phyloP scores from a whole-genome alignment of 1,284 basidiomycete genomes.

The Fomitopsis palustris region DNA sequence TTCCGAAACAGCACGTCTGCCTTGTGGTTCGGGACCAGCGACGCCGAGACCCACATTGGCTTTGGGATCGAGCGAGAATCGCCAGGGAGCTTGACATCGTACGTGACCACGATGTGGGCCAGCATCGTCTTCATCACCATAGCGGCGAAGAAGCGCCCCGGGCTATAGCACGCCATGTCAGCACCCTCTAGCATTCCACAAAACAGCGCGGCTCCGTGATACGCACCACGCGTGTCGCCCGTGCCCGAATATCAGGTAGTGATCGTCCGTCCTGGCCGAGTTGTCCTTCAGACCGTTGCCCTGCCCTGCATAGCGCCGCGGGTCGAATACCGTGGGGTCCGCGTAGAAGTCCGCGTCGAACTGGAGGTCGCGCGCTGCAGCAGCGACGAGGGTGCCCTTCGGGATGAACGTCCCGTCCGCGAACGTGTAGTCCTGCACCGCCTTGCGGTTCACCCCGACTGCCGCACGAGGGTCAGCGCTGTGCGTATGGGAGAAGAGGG shows the following conservation, averaged over 20 bases:
- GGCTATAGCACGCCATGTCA: slow-evolving; percentile 19
- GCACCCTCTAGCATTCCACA: no score
- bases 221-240: slow-evolving; percentile 29
- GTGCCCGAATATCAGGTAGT: slow-evolving; percentile 25
- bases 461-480: slow-evolving; percentile 14
- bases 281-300: slow-evolving; percentile 25
- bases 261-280: slow-evolving; percentile 18
- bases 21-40: not conserved
- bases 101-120: slow-evolving; percentile 39
- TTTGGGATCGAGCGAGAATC: slow-evolving; percentile 14
- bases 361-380: slow-evolving; percentile 39
- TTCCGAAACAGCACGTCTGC: not conserved
- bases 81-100: slow-evolving; percentile 40
- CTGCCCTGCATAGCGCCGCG: slow-evolving; percentile 42
- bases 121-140: slow-evolving; percentile 43
- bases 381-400: slow-evolving; percentile 37
- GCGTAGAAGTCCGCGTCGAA: slow-evolving; percentile 38
- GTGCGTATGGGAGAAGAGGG: slow-evolving; percentile 16
- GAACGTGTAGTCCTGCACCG: slow-evolving; percentile 33
- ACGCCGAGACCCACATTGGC: not conserved
- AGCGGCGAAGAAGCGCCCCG: slow-evolving; percentile 45
- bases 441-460: slow-evolving; percentile 20
- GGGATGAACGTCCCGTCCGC: slow-evolving; percentile 42
- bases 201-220: not conserved
- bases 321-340: slow-evolving; percentile 37